Evolutionary conservation across 768 basidiomycete genomes (phyloP), one percentile per base, ranked within the genome.

Genomic region (Crassisporium funariophilum): DNA sequence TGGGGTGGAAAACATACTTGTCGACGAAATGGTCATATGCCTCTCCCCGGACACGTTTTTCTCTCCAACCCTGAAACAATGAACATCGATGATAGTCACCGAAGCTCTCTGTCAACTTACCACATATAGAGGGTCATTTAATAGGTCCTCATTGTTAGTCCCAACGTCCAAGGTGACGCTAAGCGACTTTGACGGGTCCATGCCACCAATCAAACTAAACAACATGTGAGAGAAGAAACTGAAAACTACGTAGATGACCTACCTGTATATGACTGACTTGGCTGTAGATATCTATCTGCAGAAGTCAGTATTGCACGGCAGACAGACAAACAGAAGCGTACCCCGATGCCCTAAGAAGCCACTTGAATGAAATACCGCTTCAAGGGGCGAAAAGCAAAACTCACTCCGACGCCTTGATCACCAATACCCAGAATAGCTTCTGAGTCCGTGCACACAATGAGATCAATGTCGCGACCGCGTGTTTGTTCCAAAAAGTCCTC

Each of bases 391-490:
- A 20, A 13, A 40, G 33, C 1, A 33, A 23, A 21, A 53, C 75
- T 15, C 62, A 84, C 83, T 44, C 72, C 88, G 67, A 92, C 90
- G 46, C 91, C 77, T 53, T 78, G 77, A 59, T 78, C 77, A 1
- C 77, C 77, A 41, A 78, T 78, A 12, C 92, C 92, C 8, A 95
- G 70, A 48, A 94, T 93, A 0, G 88, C 88, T 56, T 92, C 91
- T 4, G 85, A 81, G 61, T 95, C 92, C 0, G 89, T 87, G 44
- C 86, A 85, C 19, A 94, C 89, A 41, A 95, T 75, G 17, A 94
- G 71, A 50, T 93, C 86, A 44, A 94, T 80, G 20, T 83, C 69
- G 20, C 74, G 69, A 5, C 77, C 81, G 24, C 68, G 71, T 1
- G 78, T 84, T 56, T 82, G 79, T 55, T 86, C 84, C 17, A 91